Base-by-base conservation (phyloP, 306 rosid genomes). In the Betula pendula region DNA sequence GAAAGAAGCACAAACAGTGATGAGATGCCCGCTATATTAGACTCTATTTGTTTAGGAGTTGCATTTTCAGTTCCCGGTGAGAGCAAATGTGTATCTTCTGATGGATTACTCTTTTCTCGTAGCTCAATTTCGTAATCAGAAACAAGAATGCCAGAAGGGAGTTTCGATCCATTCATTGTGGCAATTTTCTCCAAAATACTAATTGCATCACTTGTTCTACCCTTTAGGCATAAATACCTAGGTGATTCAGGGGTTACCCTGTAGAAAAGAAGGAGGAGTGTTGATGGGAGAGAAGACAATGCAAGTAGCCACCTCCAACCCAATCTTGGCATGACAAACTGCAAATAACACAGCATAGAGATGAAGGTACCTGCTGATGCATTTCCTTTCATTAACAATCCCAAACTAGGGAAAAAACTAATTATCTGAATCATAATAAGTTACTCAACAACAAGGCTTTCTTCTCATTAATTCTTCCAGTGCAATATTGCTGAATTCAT, bases 251-350 rank as follows among this genome's bases (percentile, higher is more conserved):
- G 99, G 25, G 92, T 85, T 47, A 77, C 31, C 82, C 82, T 86
- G 77, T 90, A 95, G 87, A 95, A 95, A 31, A 95, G 24, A 62
- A 95, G 97, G 68, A 95, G 99, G 76, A 90, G 86, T 13, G 90
- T 80, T 4, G 99, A 87, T 35, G 99, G 99, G 68, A 95, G 76
- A 47, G 97, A 80, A 74, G 99, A 95, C 35, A 92, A 75, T 40
- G 88, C 97, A 81, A 95, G 97, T 69, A 92, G 86, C 97, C 97
- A 92, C 86, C 99, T 95, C 99, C 99, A 92, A 58, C 99, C 99
- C 76, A 95, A 76, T 65, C 70, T 86, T 76, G 99, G 99, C 99
- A 95, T 92, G 84, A 95, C 80, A 81, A 87, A 72, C 99, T 95
- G 92, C 85, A 84, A 81, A 55, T 68, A 76, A 78, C 38, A 74